Percentiles rank a stretch among this genome's conserved stretches.
These are phyloP conservation scores for Anacardium occidentale DNA, from an alignment of 345 rosid genomes.

Conservation along the genomic window DNA sequence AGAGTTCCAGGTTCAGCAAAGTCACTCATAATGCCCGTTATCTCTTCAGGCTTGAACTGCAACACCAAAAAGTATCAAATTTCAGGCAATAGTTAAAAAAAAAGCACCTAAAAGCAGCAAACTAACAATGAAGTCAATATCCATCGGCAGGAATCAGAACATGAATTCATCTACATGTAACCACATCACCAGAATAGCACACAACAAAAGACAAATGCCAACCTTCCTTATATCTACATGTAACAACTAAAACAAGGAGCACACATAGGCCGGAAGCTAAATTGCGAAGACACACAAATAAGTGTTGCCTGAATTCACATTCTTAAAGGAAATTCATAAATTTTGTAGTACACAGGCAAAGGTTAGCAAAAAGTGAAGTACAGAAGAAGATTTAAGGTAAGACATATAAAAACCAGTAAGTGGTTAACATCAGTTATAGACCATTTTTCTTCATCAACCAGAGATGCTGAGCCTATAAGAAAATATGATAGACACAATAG, in stretches of 20 bases:
- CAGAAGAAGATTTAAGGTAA: neutral
- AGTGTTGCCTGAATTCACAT: neutral
- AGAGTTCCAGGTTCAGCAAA: slow-evolving; percentile 45
- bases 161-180: neutral
- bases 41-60: slow-evolving; percentile 34
- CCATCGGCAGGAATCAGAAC: neutral
- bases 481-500: neutral
- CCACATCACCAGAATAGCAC: too few relatives aligned
- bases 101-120: neutral
- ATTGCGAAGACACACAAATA: too few relatives aligned
- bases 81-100: neutral
- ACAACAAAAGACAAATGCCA: too few relatives aligned
- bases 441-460: neutral
- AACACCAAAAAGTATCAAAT: neutral
- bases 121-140: neutral
- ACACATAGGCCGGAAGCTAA: too few relatives aligned
- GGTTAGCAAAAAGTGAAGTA: neutral
- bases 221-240: too few relatives aligned
- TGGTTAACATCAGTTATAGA: neutral
- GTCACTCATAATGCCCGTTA: slow-evolving; percentile 34
- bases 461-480: neutral
- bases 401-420: neutral
- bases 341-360: neutral
- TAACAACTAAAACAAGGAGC: too few relatives aligned
- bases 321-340: neutral